Percentiles rank a stretch among this genome's conserved stretches.
These are phyloP conservation scores for Prototheca cutis DNA, from an alignment of 163 green algal species.

Conservation along the genomic window DNA sequence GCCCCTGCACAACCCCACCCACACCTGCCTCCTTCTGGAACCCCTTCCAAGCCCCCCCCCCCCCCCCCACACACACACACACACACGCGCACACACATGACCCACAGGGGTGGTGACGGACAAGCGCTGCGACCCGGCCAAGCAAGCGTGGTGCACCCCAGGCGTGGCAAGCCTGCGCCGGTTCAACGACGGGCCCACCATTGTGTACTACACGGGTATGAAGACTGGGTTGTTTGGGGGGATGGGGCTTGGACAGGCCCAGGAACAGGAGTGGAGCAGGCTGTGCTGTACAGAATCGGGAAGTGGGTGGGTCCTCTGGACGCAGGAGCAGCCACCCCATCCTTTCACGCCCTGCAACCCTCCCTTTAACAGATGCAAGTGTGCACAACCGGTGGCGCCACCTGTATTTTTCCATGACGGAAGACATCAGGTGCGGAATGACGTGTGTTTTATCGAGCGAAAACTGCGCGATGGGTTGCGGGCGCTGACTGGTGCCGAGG, in stretches of 20 bases:
- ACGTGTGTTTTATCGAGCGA: no score
- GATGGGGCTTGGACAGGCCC: no score
- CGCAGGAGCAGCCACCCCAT: no score
- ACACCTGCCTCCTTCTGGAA: not conserved
- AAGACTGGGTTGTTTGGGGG: no score
- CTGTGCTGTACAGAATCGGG: no score
- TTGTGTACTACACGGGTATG: slow-evolving; percentile 16
- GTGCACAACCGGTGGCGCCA: slow-evolving; percentile 27
- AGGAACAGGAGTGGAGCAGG: no score
- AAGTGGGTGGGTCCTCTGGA: no score
- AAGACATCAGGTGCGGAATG: slow-evolving; percentile 18
- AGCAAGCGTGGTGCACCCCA: slow-evolving; percentile 14
- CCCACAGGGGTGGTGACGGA: slow-evolving; percentile 11
- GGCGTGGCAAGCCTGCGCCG: slow-evolving; percentile 17
- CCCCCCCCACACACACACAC: no score
- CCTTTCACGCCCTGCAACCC: not conserved
- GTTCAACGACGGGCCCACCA: slow-evolving; percentile 10
- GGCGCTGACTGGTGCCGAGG: no score
- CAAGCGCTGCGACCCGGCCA: slow-evolving; percentile 13
- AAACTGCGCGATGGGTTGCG: no score
- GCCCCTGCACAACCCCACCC: no score
- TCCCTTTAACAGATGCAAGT: not conserved
- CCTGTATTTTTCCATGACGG: slow-evolving; percentile 25
- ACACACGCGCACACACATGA: not conserved
- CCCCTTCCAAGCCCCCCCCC: no score